These are phyloP conservation scores for Hysterangium stoloniferum DNA, from an alignment of 768 basidiomycete species.

Conservation along the genomic window DNA sequence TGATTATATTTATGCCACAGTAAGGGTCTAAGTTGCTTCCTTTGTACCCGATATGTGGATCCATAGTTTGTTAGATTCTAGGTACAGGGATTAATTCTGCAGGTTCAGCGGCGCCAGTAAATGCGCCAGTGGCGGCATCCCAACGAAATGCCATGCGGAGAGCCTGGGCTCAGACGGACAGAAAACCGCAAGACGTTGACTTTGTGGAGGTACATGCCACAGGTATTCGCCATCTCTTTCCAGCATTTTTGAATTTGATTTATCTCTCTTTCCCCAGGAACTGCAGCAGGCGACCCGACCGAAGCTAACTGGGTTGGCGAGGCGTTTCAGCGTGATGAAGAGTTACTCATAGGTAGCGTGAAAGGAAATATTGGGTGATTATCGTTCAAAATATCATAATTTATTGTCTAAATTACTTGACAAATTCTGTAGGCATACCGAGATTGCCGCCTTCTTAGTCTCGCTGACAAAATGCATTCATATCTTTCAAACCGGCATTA, in stretches of 20 bases:
- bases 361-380: conserved; percentile 21
- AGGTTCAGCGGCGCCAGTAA: conserved; percentile 30
- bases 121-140: conserved; percentile 30
- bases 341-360: conserved; percentile 15
- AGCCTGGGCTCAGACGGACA: conserved; percentile 14
- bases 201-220: conserved; percentile 16
- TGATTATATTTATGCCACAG: conserved; percentile 14
- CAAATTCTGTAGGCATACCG: conserved; percentile 27
- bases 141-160: conserved; percentile 31
- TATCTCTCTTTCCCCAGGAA: conserved; percentile 18
- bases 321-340: conserved; percentile 14
- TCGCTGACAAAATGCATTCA: conserved; percentile 36
- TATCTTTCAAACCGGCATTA: conserved; percentile 28
- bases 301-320: conserved; percentile 15
- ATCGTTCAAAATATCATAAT: conserved; percentile 4
- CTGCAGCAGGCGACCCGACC: conserved; percentile 19
- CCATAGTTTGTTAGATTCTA: conserved; percentile 35
- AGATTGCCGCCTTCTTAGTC: conserved; percentile 37
- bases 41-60: too few relatives aligned
- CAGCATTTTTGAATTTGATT: not conserved
- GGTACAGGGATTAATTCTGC: conserved; percentile 33
- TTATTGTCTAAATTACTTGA: not conserved
- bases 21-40: not conserved
- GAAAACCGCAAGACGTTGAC: conserved; percentile 10
- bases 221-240: conserved; percentile 9